These are phyloP conservation scores for Paecilomyces formosus DNA, from an alignment of 2,329 filamentous ascomycete genomes.

Conservation along the genomic window DNA sequence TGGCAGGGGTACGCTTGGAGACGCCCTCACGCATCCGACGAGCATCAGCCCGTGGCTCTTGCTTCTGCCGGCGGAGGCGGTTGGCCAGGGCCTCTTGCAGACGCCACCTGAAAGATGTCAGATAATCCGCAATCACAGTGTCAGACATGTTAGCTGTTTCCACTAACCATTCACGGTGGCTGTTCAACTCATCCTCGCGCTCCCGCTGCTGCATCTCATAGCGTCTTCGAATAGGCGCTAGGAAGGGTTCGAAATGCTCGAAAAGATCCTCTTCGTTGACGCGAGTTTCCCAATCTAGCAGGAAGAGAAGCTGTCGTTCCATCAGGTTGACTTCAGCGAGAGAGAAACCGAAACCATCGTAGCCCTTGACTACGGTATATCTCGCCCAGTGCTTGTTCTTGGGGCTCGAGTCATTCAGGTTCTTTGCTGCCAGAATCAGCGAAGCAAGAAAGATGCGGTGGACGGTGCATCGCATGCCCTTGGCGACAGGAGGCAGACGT, in stretches of 20 bases:
- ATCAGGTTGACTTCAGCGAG: conserved; percentile 96
- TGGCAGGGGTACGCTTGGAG: conserved; percentile 20
- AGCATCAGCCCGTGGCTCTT: conserved; percentile 20
- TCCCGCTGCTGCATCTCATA: conserved; percentile 42
- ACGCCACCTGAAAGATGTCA: conserved; percentile 14
- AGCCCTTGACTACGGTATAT: conserved; percentile 72
- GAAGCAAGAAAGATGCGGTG: conserved; percentile 89
- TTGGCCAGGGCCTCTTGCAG: conserved; percentile 27
- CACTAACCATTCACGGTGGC: conserved; percentile 29
- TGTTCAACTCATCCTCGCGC: conserved; percentile 40
- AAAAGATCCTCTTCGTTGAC: conserved; percentile 82
- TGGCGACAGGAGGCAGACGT: conserved; percentile 84
- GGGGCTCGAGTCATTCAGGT: conserved; percentile 94
- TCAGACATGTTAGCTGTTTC: neutral
- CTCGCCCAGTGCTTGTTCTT: conserved; percentile 99
- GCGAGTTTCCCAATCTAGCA: conserved; percentile 89
- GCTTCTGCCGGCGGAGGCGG: conserved; percentile 30
- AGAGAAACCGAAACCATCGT: conserved; percentile 79
- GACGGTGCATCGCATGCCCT: conserved; percentile 91
- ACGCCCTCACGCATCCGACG: conserved; percentile 11
- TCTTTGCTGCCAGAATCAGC: conserved; percentile 72
- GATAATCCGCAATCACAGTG: neutral
- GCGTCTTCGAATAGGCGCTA: conserved; percentile 68
- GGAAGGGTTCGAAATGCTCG: conserved; percentile 77
- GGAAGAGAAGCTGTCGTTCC: conserved; percentile 95